Evolutionary conservation across 2,329 filamentous ascomycete genomes (phyloP).

Genomic region (Colletotrichum sp.): DNA sequence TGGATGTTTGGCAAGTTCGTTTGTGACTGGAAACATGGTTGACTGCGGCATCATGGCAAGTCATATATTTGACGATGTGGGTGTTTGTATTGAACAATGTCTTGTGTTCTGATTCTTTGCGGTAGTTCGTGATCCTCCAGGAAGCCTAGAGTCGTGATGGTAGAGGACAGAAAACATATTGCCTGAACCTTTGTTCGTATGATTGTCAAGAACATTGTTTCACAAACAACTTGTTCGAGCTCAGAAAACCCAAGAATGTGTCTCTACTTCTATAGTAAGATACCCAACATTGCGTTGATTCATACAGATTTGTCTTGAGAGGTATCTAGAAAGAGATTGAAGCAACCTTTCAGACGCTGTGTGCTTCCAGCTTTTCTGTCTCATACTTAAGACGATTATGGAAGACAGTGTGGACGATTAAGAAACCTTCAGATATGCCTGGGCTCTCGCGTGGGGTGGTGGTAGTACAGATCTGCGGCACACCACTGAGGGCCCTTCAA

Average conservation of each 20-base stretch:
- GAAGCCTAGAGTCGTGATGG: neutral
- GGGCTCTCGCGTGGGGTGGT: neutral
- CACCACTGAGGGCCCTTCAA: neutral
- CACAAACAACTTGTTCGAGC: neutral
- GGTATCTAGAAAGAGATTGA: neutral
- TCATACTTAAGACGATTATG: neutral
- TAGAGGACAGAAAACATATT: neutral
- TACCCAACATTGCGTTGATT: neutral
- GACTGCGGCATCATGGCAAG: neutral
- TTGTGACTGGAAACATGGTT: neutral
- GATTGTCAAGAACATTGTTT: neutral
- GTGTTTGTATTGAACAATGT: neutral
- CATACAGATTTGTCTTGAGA: neutral
- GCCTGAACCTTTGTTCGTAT: neutral
- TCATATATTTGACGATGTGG: neutral
- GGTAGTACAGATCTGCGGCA: neutral
- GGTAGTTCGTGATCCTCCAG: neutral
- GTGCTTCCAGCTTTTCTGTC: neutral
- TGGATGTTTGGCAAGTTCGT: neutral
- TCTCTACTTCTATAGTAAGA: neutral
- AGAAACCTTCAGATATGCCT: neutral
- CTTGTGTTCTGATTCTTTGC: neutral
- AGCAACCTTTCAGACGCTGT: neutral
- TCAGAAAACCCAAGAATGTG: neutral
- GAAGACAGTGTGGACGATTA: neutral